A percentile compares a stretch with the other conserved stretches of the same genome.
These are phyloP conservation scores for Cinnamomum chago DNA, from an alignment of 164 flowering plant species.

Conservation along the genomic window DNA sequence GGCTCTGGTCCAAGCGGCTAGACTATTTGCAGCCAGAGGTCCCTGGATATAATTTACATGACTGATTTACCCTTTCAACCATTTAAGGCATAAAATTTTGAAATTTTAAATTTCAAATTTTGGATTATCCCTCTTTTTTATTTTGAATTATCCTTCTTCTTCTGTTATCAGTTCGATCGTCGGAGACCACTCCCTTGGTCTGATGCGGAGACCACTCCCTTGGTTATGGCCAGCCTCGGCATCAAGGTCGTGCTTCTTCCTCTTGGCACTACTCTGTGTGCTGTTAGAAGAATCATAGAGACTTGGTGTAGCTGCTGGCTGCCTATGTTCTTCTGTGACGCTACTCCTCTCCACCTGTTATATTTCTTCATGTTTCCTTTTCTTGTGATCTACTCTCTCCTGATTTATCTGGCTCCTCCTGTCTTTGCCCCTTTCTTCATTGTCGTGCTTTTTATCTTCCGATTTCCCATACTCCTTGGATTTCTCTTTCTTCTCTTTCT, in stretches of 20 bases:
- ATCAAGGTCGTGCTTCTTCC: constrained; percentile 29
- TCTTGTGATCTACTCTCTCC: constrained; percentile 6
- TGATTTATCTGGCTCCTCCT: constrained; percentile 17
- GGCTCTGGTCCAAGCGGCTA: too few relatives aligned
- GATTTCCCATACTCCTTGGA: constrained; percentile 8
- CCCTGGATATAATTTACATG: too few relatives aligned
- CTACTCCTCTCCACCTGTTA: constrained; percentile 28
- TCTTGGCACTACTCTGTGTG: constrained; percentile 41
- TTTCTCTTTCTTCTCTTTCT: constrained; percentile 12
- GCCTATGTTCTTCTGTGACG: constrained; percentile 44
- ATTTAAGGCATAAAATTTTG: too few relatives aligned
- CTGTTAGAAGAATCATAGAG: constrained; percentile 46
- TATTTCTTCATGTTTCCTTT: constrained; percentile 14
- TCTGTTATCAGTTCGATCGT: too few relatives aligned
- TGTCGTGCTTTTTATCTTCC: constrained; percentile 7
- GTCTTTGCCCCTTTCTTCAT: constrained; percentile 15
- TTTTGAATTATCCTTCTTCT: too few relatives aligned
- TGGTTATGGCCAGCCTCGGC: constrained; percentile 10
- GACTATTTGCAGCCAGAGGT: too few relatives aligned
- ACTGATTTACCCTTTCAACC: too few relatives aligned
- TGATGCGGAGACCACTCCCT: too few relatives aligned
- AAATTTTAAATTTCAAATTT: too few relatives aligned
- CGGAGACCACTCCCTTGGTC: too few relatives aligned
- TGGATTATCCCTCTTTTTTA: too few relatives aligned
- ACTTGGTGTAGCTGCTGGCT: constrained; percentile 20